phyloP scores from a whole-genome alignment of 306 rosid species.

The Nissolia schottii region DNA sequence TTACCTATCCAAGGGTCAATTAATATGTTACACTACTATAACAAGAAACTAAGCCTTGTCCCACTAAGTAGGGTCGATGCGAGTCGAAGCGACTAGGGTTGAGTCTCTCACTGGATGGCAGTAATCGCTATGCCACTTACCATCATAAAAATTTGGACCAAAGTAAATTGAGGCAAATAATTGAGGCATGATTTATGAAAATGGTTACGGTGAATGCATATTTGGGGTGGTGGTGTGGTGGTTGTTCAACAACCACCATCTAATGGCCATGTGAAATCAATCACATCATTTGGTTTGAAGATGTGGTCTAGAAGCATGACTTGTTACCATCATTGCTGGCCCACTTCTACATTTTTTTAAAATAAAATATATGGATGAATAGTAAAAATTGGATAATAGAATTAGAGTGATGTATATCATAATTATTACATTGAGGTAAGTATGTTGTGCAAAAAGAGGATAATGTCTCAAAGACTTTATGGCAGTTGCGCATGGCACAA shows the following conservation, averaged over 20 bases:
- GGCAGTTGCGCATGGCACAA: slow-evolving; percentile 8
- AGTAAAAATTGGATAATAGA: neutral
- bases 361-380: neutral
- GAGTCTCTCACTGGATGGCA: too few relatives aligned
- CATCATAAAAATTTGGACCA: too few relatives aligned
- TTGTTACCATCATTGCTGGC: slow-evolving; percentile 13
- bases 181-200: neutral
- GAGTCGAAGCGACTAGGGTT: too few relatives aligned
- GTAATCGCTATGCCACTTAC: too few relatives aligned
- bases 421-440: slow-evolving; percentile 7
- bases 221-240: neutral
- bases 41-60: too few relatives aligned
- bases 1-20: too few relatives aligned
- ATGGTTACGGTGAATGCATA: neutral
- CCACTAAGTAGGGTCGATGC: too few relatives aligned
- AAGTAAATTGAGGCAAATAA: too few relatives aligned
- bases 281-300: slow-evolving; percentile 5
- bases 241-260: slow-evolving; percentile 10
- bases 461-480: neutral
- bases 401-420: neutral
- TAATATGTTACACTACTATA: too few relatives aligned
- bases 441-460: neutral
- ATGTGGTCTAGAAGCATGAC: slow-evolving; percentile 6
- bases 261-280: slow-evolving; percentile 1
- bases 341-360: slow-evolving; percentile 3